Conservation (phyloP, 2,329 filamentous ascomycete species). For the Rachicladosporium sp. region DNA sequence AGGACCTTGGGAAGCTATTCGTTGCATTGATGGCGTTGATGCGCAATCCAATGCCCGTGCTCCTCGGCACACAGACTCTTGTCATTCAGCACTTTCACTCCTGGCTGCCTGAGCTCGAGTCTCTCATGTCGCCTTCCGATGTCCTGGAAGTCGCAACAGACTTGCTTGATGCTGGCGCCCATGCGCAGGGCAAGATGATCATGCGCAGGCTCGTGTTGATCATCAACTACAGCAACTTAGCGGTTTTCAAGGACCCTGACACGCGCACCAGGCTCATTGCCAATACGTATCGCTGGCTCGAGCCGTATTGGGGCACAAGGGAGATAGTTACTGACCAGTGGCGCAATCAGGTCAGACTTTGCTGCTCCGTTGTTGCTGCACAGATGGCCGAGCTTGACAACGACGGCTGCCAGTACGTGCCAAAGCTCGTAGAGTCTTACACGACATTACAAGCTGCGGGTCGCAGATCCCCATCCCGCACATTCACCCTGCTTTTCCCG, state of each 20-base stretch:
- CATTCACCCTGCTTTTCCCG: conserved; percentile 79
- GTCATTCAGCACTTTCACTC: conserved; percentile 93
- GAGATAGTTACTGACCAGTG: conserved; percentile 69
- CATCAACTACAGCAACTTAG: conserved; percentile 75
- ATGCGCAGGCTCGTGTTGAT: conserved; percentile 88
- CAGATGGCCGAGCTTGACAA: conserved; percentile 66
- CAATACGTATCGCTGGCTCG: conserved; percentile 82
- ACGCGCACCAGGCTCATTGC: conserved; percentile 44
- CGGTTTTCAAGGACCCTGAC: conserved; percentile 68
- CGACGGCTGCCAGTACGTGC: conserved; percentile 78
- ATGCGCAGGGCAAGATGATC: conserved; percentile 80
- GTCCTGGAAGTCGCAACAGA: conserved; percentile 84
- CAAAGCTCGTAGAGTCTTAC: conserved; percentile 84
- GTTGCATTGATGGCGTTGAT: conserved; percentile 82
- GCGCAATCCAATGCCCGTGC: conserved; percentile 68
- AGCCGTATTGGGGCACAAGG: conserved; percentile 79
- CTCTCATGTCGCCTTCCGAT: conserved; percentile 66
- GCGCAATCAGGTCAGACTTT: conserved; percentile 83
- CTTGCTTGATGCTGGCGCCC: conserved; percentile 81
- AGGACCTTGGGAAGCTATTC: conserved; percentile 77
- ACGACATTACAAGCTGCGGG: conserved; percentile 58
- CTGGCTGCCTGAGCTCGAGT: conserved; percentile 84
- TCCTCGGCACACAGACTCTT: conserved; percentile 89
- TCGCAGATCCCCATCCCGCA: conserved; percentile 39
- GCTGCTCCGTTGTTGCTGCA: conserved; percentile 82